A percentile compares a stretch with the other conserved stretches of the same genome.
Conservation (phyloP, 2,329 filamentous ascomycete species). For the Diplocarpon rosae region DNA sequence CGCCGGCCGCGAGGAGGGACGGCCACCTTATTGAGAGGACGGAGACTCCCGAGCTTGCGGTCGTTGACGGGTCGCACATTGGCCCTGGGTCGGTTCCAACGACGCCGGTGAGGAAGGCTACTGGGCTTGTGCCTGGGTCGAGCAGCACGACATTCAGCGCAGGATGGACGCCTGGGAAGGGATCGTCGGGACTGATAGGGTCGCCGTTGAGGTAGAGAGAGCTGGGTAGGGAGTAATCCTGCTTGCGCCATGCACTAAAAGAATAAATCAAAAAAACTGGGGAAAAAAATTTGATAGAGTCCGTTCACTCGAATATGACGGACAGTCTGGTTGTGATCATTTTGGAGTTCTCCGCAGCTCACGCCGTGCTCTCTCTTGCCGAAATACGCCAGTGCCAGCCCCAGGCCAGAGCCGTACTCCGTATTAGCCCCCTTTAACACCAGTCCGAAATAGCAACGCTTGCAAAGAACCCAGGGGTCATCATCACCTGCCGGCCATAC, state of each 20-base stretch:
- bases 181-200: slow-evolving; percentile 19
- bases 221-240: background rate
- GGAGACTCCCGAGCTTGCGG: slow-evolving; percentile 42
- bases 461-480: background rate
- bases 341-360: background rate
- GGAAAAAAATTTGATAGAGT: background rate
- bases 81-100: slow-evolving; percentile 28
- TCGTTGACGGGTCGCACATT: slow-evolving; percentile 19
- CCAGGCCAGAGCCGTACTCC: background rate
- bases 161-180: slow-evolving; percentile 38
- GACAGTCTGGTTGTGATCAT: background rate
- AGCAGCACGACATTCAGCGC: slow-evolving; percentile 28
- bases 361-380: background rate
- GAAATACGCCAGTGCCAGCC: background rate
- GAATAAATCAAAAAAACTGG: background rate
- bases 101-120: slow-evolving; percentile 37
- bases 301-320: background rate
- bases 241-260: background rate
- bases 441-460: background rate
- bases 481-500: background rate
- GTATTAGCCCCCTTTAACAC: no score
- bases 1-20: slow-evolving; percentile 37
- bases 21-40: slow-evolving; percentile 35
- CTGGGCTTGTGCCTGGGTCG: slow-evolving; percentile 27
- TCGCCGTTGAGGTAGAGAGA: slow-evolving; percentile 17